Evolutionary conservation across 305 asterid species (phyloP), one percentile per base, ranked within the genome.

Genomic region (Ilex paraguariensis): DNA sequence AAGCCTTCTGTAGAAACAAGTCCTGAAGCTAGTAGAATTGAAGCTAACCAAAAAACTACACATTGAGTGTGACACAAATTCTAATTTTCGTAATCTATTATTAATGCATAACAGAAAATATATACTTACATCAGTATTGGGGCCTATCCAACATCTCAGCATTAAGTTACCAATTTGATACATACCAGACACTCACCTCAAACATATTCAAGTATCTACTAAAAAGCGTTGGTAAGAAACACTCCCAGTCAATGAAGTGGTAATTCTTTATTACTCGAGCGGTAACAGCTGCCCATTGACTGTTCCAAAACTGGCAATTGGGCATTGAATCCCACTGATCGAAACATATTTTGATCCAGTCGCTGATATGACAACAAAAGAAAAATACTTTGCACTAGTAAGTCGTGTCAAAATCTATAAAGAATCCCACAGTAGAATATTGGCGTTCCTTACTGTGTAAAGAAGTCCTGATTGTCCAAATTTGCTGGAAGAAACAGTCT

Each of bases 271-370:
- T 82, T 53, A 94, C 90, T 72, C 99, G 97, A 61, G 99, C 95
- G 66, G 87, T 86, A 64, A 94, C 69, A 59, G 99, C 87, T 33
- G 95, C 91, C 99, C 99, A 94, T 77, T 94, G 99, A 73, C 95
- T 79, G 82, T 88, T 90, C 99, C 97, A 94, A 63, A 90, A 94
- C 74, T 82, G 97, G 76, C 95, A 86, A 75, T 85, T 90, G 65
- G 99, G 95, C 73, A 88, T 78, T 59, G 96, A 88, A 61, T 76
- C 74, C 99, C 97, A 94, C 71, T 83, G 90, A 51, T 70, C 80
- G 60, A 94, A 78, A 77, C 93, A 84, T 51, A 57, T 31, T 60
- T 45, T 70, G 53, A 88, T 70, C 97, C 95, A 90, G 63, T 87
- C 95, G 36, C 99, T 94, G 91, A 61, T 70, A 72, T 28, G 66